Conservation (phyloP, 257 asterid genomes). For the Rauvolfia tetraphylla region DNA sequence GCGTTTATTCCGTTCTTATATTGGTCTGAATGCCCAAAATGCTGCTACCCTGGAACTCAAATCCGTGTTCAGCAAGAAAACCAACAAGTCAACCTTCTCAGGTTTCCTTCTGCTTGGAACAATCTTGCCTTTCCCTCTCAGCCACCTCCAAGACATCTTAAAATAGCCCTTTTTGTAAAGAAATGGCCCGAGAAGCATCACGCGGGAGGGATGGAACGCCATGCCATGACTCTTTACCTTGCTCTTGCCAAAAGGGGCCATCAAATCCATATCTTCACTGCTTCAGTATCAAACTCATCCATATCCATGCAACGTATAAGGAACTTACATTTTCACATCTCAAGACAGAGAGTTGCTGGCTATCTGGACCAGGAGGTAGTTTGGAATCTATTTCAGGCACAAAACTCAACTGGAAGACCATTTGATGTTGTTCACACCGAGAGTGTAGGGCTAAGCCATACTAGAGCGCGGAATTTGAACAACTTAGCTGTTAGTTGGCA, state of each 20-base stretch:
- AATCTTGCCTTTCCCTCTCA: constrained; percentile 36
- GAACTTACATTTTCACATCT: constrained; percentile 48
- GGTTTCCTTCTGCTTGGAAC: constrained; percentile 54
- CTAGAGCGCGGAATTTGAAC: constrained; percentile 43
- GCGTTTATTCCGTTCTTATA: constrained; percentile 41
- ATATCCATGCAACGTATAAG: neutral
- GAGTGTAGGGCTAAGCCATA: constrained; percentile 70
- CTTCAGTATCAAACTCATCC: constrained; percentile 29
- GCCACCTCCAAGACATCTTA: constrained; percentile 42
- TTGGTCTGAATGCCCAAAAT: constrained; percentile 33
- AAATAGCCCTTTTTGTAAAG: constrained; percentile 67
- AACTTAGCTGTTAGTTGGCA: constrained; percentile 82
- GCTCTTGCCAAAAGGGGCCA: constrained; percentile 70
- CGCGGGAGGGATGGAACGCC: constrained; percentile 77
- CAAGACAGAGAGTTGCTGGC: constrained; percentile 60
- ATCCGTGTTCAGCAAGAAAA: constrained; percentile 9
- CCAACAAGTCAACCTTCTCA: constrained; percentile 38
- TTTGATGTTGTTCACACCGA: constrained; percentile 72
- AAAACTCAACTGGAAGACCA: constrained; percentile 40
- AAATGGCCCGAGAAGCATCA: constrained; percentile 58
- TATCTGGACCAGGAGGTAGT: constrained; percentile 57
- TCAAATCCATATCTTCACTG: constrained; percentile 67
- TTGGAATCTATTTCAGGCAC: constrained; percentile 53
- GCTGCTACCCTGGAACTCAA: constrained; percentile 18
- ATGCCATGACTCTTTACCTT: constrained; percentile 59